Evolutionary conservation across 805 yeast species (phyloP), one percentile per base, ranked within the genome.

Genomic region (Schwanniomyces vanrijiae): DNA sequence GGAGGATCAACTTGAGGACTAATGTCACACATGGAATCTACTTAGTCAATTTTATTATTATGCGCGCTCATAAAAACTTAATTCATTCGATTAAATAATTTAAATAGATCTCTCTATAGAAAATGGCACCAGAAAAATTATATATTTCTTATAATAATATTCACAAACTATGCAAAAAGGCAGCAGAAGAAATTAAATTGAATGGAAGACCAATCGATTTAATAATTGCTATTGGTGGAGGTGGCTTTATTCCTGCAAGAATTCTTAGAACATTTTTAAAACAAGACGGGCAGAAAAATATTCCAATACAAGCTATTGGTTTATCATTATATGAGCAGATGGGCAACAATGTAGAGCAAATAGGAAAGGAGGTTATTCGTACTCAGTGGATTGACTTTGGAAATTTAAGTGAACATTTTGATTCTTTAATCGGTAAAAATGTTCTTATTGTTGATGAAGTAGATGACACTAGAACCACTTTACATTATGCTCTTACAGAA

Each of bases 371-470:
- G 67, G 96, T 89, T 41, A 74, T 88, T 33, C 82, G 95, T 65
- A 89, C 95, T 20, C 96, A 89, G 71, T 89, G 96, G 96, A 77
- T 89, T 40, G 96, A 89, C 62, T 87, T 88, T 66, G 84, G 87
- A 54, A 81, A 87, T 42, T 71, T 87, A 44, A 77, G 75, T 42
- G 75, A 81, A 65, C 88, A 84, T 66, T 82, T 84, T 54, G 87
- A 84, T 55, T 83, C 88, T 40, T 75, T 89, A 52, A 84, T 89
- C 48, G 96, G 95, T 56, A 89, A 88, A 68, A 84, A 83, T 62
- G 76, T 89, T 33, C 69, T 89, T 54, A 87, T 89, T 58, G 94
- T 89, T 29, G 96, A 89, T 65, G 96, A 89, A 71, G 96, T 89
- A 40, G 96, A 89, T 65, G 96, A 89, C 64, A 88, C 96, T 20